phyloP scores from a whole-genome alignment of 352 stramenopile genomes.

The Phytophthora palmivora region DNA sequence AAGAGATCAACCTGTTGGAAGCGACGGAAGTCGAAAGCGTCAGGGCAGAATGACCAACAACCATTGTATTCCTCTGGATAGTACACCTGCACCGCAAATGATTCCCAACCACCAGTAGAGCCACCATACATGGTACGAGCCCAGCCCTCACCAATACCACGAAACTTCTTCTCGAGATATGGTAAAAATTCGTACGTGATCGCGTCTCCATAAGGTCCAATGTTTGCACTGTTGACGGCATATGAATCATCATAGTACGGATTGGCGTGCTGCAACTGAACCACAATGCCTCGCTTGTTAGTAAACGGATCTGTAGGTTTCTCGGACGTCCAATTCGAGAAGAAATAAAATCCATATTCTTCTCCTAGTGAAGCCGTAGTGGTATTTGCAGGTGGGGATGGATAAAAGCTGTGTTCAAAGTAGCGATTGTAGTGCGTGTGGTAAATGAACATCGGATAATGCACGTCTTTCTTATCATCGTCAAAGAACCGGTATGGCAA shows the following conservation, averaged over 20 bases:
- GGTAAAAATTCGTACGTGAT: conserved; percentile 84
- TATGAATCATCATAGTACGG: conserved; percentile 87
- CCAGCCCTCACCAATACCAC: conserved; percentile 70
- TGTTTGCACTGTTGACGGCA: conserved; percentile 79
- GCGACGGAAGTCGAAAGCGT: conserved; percentile 78
- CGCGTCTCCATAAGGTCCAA: conserved; percentile 75
- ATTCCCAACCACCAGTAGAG: conserved; percentile 79
- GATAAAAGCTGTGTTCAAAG: conserved; percentile 66
- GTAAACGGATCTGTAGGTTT: conserved; percentile 55
- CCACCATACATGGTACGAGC: conserved; percentile 80
- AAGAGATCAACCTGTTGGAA: conserved; percentile 80
- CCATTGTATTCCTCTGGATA: conserved; percentile 84
- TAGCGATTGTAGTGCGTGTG: conserved; percentile 75
- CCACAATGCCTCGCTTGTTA: conserved; percentile 72
- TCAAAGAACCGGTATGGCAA: conserved; percentile 78
- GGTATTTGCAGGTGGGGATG: conserved; percentile 35
- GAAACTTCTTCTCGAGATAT: conserved; percentile 64
- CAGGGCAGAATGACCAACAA: conserved; percentile 83
- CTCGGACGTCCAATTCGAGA: conserved; percentile 77
- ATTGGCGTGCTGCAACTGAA: conserved; percentile 80
- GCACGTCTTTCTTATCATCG: conserved; percentile 47
- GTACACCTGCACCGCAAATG: conserved; percentile 74
- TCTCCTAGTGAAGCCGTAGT: conserved; percentile 39
- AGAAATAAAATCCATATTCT: conserved; percentile 73
- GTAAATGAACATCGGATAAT: conserved; percentile 82